Evolutionary conservation across 2,329 filamentous ascomycete genomes (phyloP), one percentile per base, ranked within the genome.

Genomic region (Pseudogymnoascus verrucosus): DNA sequence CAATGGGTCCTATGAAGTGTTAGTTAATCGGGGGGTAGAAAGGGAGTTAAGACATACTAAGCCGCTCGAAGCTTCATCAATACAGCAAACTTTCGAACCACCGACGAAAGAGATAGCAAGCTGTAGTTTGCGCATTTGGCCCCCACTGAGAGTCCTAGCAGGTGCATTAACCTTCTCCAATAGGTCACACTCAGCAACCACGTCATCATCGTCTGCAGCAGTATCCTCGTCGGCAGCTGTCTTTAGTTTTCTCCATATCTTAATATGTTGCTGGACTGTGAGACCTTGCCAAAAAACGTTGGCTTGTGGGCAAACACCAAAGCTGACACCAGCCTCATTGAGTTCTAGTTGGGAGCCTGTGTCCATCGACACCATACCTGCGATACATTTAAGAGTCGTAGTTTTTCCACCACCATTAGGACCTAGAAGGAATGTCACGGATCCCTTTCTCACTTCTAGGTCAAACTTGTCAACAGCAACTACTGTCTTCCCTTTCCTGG

Each of bases 51-150:
- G 8, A 19, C 39, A 42, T 42, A 51, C 57, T 23, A 89, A 75
- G 10, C 86, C 86, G 61, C 82, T 85, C 1, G 83, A 86, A 12
- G 87, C 85, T 70, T 89, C 86, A 68, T 89, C 86, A 23, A 89
- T 80, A 67, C 84, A 85, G 69, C 85, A 88, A 3, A 89, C 79
- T 21, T 79, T 81, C 21, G 83, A 86, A 5, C 84, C 85, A 62
- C 86, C 86, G 4, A 84, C 86, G 66, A 89, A 85, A 81, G 87
- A 86, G 77, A 88, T 86, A 1, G 85, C 85, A 16, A 89, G 76
- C 71, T 89, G 86, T 7, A 88, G 77, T 69, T 88, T 89, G 31
- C 86, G 77, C 74, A 88, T 88, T 70, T 89, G 86, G 2, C 86
- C 86, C 40, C 86, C 86, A 60, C 84, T 87, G 8, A 89, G 74